Percentiles rank a stretch among this genome's conserved stretches.
Evolutionary conservation across 169 alveolate species (phyloP).

Genomic region (Plasmodium relictum): DNA sequence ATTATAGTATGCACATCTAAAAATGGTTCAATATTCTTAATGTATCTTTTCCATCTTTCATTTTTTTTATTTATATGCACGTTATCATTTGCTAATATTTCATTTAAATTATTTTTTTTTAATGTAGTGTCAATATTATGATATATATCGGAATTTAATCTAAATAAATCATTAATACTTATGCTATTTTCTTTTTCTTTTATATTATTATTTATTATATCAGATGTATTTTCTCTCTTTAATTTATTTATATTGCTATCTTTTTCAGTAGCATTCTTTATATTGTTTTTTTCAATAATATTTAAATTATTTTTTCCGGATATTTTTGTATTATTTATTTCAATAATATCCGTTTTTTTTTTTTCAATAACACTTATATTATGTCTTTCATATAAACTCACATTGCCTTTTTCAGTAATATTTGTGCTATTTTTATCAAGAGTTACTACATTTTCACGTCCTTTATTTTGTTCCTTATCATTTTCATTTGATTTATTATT

Average conservation of each 20-base stretch:
- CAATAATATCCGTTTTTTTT: slow-evolving; percentile 15
- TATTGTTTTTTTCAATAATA: not conserved
- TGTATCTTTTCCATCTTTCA: slow-evolving; percentile 80
- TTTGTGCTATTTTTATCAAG: not conserved
- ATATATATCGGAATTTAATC: slow-evolving; percentile 28
- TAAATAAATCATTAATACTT: slow-evolving; percentile 61
- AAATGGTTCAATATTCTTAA: slow-evolving; percentile 81
- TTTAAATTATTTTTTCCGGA: slow-evolving; percentile 8
- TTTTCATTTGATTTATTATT: slow-evolving; percentile 2
- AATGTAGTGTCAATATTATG: slow-evolving; percentile 35
- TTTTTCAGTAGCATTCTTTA: not conserved
- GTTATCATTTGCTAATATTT: slow-evolving; percentile 30
- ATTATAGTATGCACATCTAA: slow-evolving; percentile 84
- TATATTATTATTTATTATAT: slow-evolving; percentile 25
- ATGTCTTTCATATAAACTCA: not conserved
- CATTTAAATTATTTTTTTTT: slow-evolving; percentile 42
- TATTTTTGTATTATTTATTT: slow-evolving; percentile 21
- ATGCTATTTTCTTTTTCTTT: slow-evolving; percentile 37
- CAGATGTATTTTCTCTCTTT: slow-evolving; percentile 36
- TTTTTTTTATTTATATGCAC: slow-evolving; percentile 43
- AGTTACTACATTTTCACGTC: not conserved
- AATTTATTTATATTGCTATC: slow-evolving; percentile 8
- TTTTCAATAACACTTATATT: not conserved
- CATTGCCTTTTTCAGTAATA: not conserved
- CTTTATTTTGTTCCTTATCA: slow-evolving; percentile 24